These are phyloP conservation scores for Kuraishia piskuri DNA, from an alignment of 805 yeast species.

Conservation along the genomic window DNA sequence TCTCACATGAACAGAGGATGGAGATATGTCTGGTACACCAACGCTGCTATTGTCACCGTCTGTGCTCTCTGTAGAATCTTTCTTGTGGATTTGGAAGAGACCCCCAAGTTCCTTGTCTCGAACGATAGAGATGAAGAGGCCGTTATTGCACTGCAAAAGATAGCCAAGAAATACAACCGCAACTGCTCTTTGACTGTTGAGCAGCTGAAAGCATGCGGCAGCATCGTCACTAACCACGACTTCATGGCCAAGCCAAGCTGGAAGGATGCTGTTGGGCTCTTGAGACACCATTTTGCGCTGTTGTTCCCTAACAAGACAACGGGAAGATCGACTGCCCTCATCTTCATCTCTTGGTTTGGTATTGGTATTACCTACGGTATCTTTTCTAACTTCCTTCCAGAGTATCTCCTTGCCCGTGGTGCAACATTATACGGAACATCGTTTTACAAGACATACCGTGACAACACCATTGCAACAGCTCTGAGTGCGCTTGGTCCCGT, in stretches of 20 bases:
- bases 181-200: constrained; percentile 33
- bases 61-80: constrained; percentile 40
- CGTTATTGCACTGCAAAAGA: constrained; percentile 26
- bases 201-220: constrained; percentile 36
- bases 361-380: constrained; percentile 53
- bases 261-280: constrained; percentile 18
- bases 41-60: constrained; percentile 42
- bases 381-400: constrained; percentile 45
- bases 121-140: constrained; percentile 45
- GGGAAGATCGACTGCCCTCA: constrained; percentile 35
- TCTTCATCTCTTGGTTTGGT: constrained; percentile 44
- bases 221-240: constrained; percentile 19
- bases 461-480: constrained; percentile 37
- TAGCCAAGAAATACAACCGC: constrained; percentile 38
- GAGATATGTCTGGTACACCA: constrained; percentile 48
- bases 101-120: constrained; percentile 47
- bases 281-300: constrained; percentile 30
- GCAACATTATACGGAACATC: constrained; percentile 33
- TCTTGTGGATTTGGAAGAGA: constrained; percentile 37
- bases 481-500: constrained; percentile 46
- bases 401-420: constrained; percentile 42
- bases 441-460: constrained; percentile 34
- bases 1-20: constrained; percentile 46
- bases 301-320: constrained; percentile 38
- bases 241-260: constrained; percentile 14